These are phyloP conservation scores for Macrolepiota dolichaula DNA, from an alignment of 768 basidiomycete genomes.

Conservation along the genomic window DNA sequence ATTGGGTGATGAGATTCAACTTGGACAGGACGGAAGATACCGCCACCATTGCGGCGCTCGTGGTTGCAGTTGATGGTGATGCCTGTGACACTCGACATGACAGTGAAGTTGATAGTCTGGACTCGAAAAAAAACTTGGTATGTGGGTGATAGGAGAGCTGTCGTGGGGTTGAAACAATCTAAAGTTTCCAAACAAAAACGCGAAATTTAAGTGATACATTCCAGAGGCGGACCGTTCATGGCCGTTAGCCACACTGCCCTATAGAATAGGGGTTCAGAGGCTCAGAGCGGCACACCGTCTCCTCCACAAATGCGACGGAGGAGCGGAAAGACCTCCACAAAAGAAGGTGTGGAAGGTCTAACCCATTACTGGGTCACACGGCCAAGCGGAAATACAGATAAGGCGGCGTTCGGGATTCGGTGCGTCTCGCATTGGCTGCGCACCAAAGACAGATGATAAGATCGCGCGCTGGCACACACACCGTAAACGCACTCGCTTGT, in stretches of 20 bases:
- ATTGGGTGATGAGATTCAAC: background rate
- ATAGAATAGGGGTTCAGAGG: background rate
- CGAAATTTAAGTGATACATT: background rate
- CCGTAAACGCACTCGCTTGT: background rate
- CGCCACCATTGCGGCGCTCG: slow-evolving; percentile 1
- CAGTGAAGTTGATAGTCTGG: background rate
- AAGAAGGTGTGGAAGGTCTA: background rate
- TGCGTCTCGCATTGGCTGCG: background rate
- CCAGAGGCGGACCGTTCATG: too few species aligned
- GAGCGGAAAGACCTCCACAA: background rate
- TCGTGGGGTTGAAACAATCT: background rate
- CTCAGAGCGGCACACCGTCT: background rate
- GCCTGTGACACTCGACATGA: slow-evolving; percentile 1
- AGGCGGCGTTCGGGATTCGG: background rate
- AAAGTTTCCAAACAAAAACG: background rate
- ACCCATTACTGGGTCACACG: background rate
- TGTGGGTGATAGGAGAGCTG: background rate
- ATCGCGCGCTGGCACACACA: background rate
- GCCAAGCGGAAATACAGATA: background rate
- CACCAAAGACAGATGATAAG: background rate
- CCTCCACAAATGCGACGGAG: background rate
- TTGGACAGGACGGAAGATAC: slow-evolving; percentile 1
- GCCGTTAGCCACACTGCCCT: too few species aligned
- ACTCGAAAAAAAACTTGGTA: background rate
- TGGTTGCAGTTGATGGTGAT: slow-evolving; percentile 4